Evolutionary conservation across 768 basidiomycete genomes (phyloP).

Genomic region (Russula virescens): DNA sequence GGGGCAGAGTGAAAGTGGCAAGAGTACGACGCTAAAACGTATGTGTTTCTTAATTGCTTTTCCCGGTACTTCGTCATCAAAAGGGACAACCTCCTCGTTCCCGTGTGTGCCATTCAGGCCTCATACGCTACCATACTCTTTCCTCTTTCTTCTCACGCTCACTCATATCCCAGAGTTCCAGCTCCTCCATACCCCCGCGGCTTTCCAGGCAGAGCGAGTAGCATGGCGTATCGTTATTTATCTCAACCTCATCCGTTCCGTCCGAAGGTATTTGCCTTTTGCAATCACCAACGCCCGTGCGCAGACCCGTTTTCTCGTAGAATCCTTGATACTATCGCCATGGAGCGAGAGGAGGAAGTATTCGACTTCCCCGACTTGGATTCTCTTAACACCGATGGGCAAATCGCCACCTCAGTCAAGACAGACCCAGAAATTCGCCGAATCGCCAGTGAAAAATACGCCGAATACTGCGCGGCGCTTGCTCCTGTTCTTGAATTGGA

Average conservation of each 20-base stretch:
- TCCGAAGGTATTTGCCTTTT: conserved; percentile 51
- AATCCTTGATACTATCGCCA: conserved; percentile 68
- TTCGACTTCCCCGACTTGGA: conserved; percentile 46
- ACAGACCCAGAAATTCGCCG: conserved; percentile 37
- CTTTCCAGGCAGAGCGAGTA: conserved; percentile 73
- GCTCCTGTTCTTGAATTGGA: conserved; percentile 69
- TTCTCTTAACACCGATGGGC: conserved; percentile 47
- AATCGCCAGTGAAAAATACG: conserved; percentile 35
- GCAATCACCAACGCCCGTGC: conserved; percentile 6
- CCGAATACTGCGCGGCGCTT: conserved; percentile 53
- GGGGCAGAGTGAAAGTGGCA: conserved; percentile 86
- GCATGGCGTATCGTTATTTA: conserved; percentile 88
- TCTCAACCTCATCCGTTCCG: conserved; percentile 78
- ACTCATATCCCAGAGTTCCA: conserved; percentile 62
- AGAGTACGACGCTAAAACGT: conserved; percentile 87
- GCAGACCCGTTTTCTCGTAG: conserved; percentile 33
- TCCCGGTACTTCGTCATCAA: background rate
- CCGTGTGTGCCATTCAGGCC: background rate
- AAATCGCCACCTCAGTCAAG: conserved; percentile 33
- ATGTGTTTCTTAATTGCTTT: conserved; percentile 35
- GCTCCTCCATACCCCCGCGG: conserved; percentile 67
- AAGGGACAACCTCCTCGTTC: background rate
- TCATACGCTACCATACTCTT: background rate
- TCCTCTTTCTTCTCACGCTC: background rate
- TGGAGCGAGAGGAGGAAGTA: conserved; percentile 53